Evolutionary conservation across 306 rosid genomes (phyloP).

Genomic region (Senna siamea): DNA sequence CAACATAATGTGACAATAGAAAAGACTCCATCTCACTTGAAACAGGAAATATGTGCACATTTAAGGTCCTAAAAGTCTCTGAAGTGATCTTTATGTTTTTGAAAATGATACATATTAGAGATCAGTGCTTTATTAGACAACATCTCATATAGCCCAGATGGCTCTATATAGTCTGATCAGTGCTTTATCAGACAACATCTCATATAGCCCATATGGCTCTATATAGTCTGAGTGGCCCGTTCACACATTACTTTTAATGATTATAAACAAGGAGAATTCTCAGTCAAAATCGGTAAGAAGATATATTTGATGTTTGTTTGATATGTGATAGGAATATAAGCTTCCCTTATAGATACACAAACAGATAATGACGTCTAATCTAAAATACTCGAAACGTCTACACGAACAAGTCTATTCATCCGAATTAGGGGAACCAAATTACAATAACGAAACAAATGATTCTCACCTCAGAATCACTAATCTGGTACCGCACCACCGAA

Average conservation of each 20-base stretch:
- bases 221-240: neutral
- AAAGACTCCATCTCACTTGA: constrained; percentile 4
- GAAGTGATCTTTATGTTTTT: neutral
- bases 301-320: neutral
- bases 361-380: constrained; percentile 20
- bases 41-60: neutral
- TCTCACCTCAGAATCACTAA: constrained; percentile 93
- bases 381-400: neutral
- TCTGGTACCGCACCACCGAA: constrained; percentile 83
- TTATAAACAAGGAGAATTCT: neutral
- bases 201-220: no score
- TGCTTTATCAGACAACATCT: no score
- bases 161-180: no score
- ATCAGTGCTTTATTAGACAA: constrained; percentile 8
- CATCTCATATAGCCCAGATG: no score
- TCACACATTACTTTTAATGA: neutral
- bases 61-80: neutral
- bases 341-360: constrained; percentile 6
- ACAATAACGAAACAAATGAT: no score
- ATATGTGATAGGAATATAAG: neutral
- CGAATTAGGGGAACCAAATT: no score
- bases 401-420: no score
- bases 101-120: constrained; percentile 2
- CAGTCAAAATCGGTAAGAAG: neutral
- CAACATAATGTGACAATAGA: neutral